Evolutionary conservation across 139 green algal species (phyloP).

Genomic region (Tetradesmus lagerheimii): DNA sequence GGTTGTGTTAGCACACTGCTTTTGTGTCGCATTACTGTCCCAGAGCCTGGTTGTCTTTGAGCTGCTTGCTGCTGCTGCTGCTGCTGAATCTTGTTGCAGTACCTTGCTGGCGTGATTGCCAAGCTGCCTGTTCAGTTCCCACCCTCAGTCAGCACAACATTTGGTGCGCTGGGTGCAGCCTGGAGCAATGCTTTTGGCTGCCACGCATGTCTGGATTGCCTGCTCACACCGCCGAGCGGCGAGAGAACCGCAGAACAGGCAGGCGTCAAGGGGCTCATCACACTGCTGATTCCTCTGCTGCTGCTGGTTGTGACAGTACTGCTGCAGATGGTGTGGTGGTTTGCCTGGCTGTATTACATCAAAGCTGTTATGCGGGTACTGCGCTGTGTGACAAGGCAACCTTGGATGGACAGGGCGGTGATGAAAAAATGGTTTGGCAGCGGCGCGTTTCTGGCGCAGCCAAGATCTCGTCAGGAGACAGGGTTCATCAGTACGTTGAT

Average conservation of each 20-base stretch:
- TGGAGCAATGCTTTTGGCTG: not conserved
- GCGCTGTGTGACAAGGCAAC: not conserved
- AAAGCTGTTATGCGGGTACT: not conserved
- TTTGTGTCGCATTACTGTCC: too few species aligned
- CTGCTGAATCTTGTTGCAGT: not conserved
- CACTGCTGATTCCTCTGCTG: not conserved
- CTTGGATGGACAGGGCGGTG: too few species aligned
- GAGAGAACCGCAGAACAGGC: not conserved
- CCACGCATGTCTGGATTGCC: not conserved
- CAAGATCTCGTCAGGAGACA: not conserved
- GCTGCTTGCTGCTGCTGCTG: too few species aligned
- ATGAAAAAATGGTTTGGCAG: not conserved
- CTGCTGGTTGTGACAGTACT: not conserved
- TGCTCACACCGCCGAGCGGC: not conserved
- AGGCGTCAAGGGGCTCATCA: not conserved
- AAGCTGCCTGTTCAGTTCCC: not conserved
- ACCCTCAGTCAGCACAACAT: not conserved
- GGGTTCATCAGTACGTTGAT: too few species aligned
- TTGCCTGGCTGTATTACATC: not conserved
- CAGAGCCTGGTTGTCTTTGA: too few species aligned
- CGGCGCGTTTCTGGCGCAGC: not conserved
- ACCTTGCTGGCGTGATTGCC: not conserved
- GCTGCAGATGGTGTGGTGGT: not conserved
- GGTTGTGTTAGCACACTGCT: too few species aligned
- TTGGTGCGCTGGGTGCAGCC: not conserved